Conservation (phyloP, 2,329 filamentous ascomycete genomes). For the Coniochaeta hoffmannii region DNA sequence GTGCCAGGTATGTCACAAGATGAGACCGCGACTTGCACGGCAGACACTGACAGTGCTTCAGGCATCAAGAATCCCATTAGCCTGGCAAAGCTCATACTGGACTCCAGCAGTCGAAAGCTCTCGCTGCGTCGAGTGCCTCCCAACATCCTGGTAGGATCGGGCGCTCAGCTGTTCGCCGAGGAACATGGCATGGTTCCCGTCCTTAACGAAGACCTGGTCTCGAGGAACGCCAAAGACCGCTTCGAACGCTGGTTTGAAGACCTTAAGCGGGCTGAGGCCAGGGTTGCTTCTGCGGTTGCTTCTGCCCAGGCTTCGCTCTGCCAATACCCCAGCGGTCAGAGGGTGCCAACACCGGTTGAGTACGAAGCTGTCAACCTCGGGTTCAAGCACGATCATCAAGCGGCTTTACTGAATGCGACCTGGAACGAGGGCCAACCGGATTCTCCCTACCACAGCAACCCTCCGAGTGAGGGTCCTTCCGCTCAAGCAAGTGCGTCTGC, state of each 20-base stretch:
- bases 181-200: constrained; percentile 68
- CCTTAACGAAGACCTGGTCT: constrained; percentile 72
- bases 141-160: constrained; percentile 80
- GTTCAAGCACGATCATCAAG: constrained; percentile 39
- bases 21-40: too few relatives aligned
- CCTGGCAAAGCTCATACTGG: constrained; percentile 74
- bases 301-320: not conserved
- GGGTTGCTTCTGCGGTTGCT: not conserved
- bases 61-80: constrained; percentile 91
- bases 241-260: constrained; percentile 75
- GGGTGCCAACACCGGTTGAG: constrained; percentile 5
- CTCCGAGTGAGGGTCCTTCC: not conserved
- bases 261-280: constrained; percentile 37
- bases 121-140: constrained; percentile 84
- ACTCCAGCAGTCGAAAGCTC: constrained; percentile 68
- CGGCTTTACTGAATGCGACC: constrained; percentile 46
- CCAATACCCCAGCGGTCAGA: constrained; percentile 2
- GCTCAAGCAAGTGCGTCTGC: not conserved
- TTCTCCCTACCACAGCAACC: constrained; percentile 30
- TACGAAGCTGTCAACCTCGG: constrained; percentile 9
- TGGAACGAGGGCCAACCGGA: constrained; percentile 58
- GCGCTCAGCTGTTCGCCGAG: constrained; percentile 78
- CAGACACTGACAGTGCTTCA: constrained; percentile 31
- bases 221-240: constrained; percentile 68
- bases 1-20: constrained; percentile 61